Percentiles rank a stretch among this genome's conserved stretches.
phyloP scores from a whole-genome alignment of 176 grass and related monocot genomes.

The Chrysopogon serrulatus region DNA sequence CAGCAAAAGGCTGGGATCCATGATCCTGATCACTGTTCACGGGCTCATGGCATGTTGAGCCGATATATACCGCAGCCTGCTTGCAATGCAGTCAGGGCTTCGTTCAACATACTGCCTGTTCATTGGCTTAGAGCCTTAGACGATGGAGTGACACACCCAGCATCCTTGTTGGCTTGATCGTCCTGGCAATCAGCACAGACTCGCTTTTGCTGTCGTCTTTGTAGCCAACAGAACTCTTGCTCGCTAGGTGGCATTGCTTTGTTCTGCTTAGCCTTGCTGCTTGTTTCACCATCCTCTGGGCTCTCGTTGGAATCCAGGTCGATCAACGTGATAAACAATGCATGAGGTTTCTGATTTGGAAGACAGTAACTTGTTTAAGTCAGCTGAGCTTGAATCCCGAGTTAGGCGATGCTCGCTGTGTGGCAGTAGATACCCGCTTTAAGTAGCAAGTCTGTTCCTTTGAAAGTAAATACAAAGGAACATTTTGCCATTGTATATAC shows the following conservation, averaged over 20 bases:
- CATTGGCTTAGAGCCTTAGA: slow-evolving; percentile 22
- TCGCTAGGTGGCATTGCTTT: background rate
- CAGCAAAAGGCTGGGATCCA: too few relatives aligned
- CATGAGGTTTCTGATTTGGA: background rate
- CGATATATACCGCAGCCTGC: slow-evolving; percentile 39
- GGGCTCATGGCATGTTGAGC: slow-evolving; percentile 25
- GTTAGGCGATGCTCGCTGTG: slow-evolving; percentile 22
- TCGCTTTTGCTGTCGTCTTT: slow-evolving; percentile 10
- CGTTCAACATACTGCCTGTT: slow-evolving; percentile 39
- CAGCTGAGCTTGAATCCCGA: slow-evolving; percentile 27
- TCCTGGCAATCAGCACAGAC: slow-evolving; percentile 13
- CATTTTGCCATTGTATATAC: slow-evolving; percentile 30
- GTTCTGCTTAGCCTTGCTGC: background rate
- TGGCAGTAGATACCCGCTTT: slow-evolving; percentile 79
- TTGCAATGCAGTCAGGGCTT: slow-evolving; percentile 40
- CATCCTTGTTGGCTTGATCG: background rate
- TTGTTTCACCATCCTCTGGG: slow-evolving; percentile 5
- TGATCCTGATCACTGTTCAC: too few relatives aligned
- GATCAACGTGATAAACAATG: slow-evolving; percentile 6
- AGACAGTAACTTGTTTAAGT: slow-evolving; percentile 11
- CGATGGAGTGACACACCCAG: slow-evolving; percentile 17
- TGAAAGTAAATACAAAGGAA: too few relatives aligned
- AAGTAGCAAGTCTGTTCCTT: too few relatives aligned
- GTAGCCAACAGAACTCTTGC: background rate
- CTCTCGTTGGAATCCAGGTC: background rate